These are phyloP conservation scores for Kurtzmaniella fragi DNA, from an alignment of 805 yeast genomes.

Conservation along the genomic window DNA sequence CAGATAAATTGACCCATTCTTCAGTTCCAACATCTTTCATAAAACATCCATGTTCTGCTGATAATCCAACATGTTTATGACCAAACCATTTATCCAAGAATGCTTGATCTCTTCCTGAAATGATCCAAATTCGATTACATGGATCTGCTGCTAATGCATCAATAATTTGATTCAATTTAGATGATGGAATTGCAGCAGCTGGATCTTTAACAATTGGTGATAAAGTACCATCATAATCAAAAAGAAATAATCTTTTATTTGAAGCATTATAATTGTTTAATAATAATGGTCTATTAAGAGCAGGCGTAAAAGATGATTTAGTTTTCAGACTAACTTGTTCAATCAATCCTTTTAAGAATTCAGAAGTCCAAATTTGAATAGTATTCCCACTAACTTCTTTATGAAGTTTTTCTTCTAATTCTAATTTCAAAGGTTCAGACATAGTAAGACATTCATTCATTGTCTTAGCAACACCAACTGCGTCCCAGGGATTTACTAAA, in stretches of 20 bases:
- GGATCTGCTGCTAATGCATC: constrained; percentile 66
- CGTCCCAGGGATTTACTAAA: constrained; percentile 95
- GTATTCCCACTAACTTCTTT: constrained; percentile 63
- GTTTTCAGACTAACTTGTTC: constrained; percentile 33
- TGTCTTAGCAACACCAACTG: constrained; percentile 85
- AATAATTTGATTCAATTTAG: constrained; percentile 57
- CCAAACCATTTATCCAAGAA: constrained; percentile 91
- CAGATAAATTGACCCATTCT: constrained; percentile 83
- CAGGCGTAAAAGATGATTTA: constrained; percentile 56
- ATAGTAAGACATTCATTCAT: constrained; percentile 65
- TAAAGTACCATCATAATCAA: constrained; percentile 96
- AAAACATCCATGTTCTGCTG: constrained; percentile 98
- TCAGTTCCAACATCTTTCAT: constrained; percentile 63
- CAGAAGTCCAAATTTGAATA: constrained; percentile 74
- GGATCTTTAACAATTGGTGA: constrained; percentile 97
- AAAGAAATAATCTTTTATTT: constrained; percentile 68
- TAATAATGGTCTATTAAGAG: constrained; percentile 67
- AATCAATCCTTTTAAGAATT: constrained; percentile 49
- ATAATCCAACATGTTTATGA: constrained; percentile 63
- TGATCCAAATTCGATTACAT: constrained; percentile 85
- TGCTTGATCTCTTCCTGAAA: constrained; percentile 90
- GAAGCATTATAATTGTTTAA: constrained; percentile 57
- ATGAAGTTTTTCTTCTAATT: constrained; percentile 52
- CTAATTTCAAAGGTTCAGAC: constrained; percentile 40
- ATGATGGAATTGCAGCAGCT: constrained; percentile 95